Percentiles rank a stretch among this genome's conserved stretches.
Evolutionary conservation across 1,139 yeast species (phyloP).

Genomic region (Zygosaccharomyces sapae): DNA sequence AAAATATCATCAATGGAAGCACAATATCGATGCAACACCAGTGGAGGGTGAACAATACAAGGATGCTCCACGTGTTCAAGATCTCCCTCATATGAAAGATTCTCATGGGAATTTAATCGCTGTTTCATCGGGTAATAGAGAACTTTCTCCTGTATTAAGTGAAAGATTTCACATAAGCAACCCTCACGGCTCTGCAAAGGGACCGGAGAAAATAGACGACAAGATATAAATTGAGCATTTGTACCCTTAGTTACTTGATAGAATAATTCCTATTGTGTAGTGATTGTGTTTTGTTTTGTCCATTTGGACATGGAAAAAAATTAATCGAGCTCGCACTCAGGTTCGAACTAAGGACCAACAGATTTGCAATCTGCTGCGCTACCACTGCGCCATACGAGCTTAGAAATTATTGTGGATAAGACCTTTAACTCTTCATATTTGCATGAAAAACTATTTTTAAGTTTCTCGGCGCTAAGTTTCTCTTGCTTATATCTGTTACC

Average conservation of each 20-base stretch:
- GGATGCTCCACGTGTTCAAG: conserved; percentile 22
- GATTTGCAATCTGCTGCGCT: conserved; percentile 92
- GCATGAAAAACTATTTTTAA: background rate
- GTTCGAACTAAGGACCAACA: conserved; percentile 84
- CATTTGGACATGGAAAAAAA: background rate
- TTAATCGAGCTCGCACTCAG: conserved; percentile 64
- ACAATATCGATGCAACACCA: conserved; percentile 22
- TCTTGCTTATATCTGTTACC: background rate
- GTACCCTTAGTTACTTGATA: background rate
- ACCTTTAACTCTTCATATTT: background rate
- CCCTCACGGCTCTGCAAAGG: conserved; percentile 5
- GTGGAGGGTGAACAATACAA: conserved; percentile 24
- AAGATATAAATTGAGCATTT: conserved; percentile 8
- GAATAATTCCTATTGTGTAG: no score
- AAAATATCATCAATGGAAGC: conserved; percentile 18
- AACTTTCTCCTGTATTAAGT: conserved; percentile 24
- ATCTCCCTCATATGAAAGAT: conserved; percentile 26
- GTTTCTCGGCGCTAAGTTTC: background rate
- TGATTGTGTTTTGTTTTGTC: no score
- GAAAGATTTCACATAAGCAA: conserved; percentile 20
- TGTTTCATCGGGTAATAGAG: conserved; percentile 28
- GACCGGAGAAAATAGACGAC: conserved; percentile 16
- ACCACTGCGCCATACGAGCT: conserved; percentile 85
- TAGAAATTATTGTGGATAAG: background rate
- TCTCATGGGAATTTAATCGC: conserved; percentile 25